These are phyloP conservation scores for Luffa acutangula DNA, from an alignment of 306 rosid species.

Conservation along the genomic window DNA sequence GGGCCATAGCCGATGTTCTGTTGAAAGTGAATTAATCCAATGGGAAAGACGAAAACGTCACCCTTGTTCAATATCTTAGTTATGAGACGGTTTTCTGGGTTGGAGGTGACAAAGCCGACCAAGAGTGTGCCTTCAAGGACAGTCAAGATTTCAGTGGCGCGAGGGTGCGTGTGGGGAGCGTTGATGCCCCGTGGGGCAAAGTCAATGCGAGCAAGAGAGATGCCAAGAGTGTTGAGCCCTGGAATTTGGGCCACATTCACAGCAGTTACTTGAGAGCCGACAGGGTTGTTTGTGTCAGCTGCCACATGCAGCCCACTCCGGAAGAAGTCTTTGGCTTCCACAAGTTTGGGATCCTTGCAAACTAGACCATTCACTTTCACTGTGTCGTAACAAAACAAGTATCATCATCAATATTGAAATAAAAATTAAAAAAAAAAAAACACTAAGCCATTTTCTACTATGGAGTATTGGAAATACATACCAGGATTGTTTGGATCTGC, in stretches of 20 bases:
- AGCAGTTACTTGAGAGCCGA: slow-evolving; percentile 23
- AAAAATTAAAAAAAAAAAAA: neutral
- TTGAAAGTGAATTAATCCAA: slow-evolving; percentile 21
- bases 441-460: neutral
- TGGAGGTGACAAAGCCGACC: slow-evolving; percentile 26
- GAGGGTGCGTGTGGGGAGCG: slow-evolving; percentile 29
- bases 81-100: slow-evolving; percentile 13
- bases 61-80: slow-evolving; percentile 15
- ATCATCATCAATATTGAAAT: neutral
- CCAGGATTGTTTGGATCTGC: neutral
- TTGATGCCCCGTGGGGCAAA: slow-evolving; percentile 23
- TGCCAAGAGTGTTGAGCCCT: slow-evolving; percentile 27
- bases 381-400: neutral
- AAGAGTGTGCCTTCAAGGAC: slow-evolving; percentile 23
- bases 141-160: slow-evolving; percentile 20
- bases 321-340: slow-evolving; percentile 25
- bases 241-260: slow-evolving; percentile 17
- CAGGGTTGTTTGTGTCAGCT: slow-evolving; percentile 21
- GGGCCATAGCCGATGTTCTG: neutral
- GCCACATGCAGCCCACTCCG: slow-evolving; percentile 16
- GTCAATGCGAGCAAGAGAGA: slow-evolving; percentile 25
- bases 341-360: slow-evolving; percentile 27
- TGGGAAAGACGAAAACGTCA: slow-evolving; percentile 23
- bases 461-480: neutral
- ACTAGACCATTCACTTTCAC: slow-evolving; percentile 18